phyloP scores from a whole-genome alignment of 495 filamentous ascomycete genomes.

The Aspergillus nanangensis region DNA sequence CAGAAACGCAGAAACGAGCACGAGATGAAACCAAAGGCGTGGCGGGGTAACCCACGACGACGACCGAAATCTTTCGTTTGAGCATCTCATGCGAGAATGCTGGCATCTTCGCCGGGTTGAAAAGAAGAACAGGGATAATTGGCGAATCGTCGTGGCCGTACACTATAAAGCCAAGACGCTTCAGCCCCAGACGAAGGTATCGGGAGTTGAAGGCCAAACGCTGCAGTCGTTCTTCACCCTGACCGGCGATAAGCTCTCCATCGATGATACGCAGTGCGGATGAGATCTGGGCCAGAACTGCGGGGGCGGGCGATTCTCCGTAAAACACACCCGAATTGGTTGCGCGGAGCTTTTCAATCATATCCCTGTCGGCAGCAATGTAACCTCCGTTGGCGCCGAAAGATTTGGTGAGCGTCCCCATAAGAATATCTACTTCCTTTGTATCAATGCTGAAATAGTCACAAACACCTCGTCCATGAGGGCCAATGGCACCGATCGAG shows the following conservation, averaged over 20 bases:
- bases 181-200: constrained; percentile 93
- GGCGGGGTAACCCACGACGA: constrained; percentile 95
- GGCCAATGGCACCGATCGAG: constrained; percentile 90
- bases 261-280: constrained; percentile 80
- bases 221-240: constrained; percentile 93
- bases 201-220: constrained; percentile 97
- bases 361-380: constrained; percentile 80
- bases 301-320: constrained; percentile 82
- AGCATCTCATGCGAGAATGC: constrained; percentile 99
- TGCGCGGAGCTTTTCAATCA: constrained; percentile 85
- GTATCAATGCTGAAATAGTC: constrained; percentile 94
- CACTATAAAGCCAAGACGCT: constrained; percentile 94
- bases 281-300: constrained; percentile 83
- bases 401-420: constrained; percentile 97
- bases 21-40: constrained; percentile 94
- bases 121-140: constrained; percentile 89
- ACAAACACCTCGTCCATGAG: constrained; percentile 84
- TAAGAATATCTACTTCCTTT: constrained; percentile 85
- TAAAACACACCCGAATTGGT: constrained; percentile 84
- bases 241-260: constrained; percentile 81
- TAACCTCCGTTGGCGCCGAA: constrained; percentile 98
- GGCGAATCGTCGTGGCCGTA: constrained; percentile 97
- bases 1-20: constrained; percentile 91
- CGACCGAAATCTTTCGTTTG: constrained; percentile 94
- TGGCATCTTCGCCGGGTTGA: constrained; percentile 95